Evolutionary conservation across 345 rosid genomes (phyloP).

Genomic region (Citrus reticulata): DNA sequence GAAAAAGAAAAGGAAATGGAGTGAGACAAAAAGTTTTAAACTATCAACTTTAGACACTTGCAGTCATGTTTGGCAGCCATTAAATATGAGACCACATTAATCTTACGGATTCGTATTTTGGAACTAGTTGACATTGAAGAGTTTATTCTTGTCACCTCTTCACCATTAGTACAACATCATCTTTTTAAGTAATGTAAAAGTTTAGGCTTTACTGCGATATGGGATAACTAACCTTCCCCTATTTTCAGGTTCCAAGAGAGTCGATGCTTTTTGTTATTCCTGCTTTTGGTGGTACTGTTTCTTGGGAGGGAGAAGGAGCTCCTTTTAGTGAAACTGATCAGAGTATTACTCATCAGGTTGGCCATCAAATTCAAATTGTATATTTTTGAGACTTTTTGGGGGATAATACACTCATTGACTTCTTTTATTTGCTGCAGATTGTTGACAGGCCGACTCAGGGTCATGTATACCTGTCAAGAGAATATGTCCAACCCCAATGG

Average conservation of each 20-base stretch:
- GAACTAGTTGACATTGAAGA: not conserved
- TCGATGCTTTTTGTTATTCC: conserved; percentile 83
- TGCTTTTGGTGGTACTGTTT: conserved; percentile 90
- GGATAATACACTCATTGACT: not conserved
- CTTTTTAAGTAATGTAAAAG: not conserved
- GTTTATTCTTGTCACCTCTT: not conserved
- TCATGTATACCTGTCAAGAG: conserved; percentile 75
- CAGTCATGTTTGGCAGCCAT: not conserved
- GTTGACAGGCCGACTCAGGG: conserved; percentile 89
- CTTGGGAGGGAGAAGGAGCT: conserved; percentile 97
- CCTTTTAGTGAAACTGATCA: conserved; percentile 76
- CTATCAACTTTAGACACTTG: not conserved
- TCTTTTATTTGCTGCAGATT: conserved; percentile 45
- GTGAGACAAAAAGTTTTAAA: not conserved
- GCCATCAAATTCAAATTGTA: not conserved
- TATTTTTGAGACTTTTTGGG: not conserved
- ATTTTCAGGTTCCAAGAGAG: conserved; percentile 87
- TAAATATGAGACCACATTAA: not conserved
- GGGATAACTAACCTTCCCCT: not conserved
- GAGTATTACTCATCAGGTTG: conserved; percentile 90
- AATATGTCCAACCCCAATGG: conserved; percentile 96
- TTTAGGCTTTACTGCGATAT: not conserved
- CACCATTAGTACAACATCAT: not conserved
- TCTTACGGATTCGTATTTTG: not conserved
- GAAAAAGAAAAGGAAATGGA: not conserved